Evolutionary conservation across 129 eudicot genomes (phyloP).

Genomic region (Calendula officinalis): DNA sequence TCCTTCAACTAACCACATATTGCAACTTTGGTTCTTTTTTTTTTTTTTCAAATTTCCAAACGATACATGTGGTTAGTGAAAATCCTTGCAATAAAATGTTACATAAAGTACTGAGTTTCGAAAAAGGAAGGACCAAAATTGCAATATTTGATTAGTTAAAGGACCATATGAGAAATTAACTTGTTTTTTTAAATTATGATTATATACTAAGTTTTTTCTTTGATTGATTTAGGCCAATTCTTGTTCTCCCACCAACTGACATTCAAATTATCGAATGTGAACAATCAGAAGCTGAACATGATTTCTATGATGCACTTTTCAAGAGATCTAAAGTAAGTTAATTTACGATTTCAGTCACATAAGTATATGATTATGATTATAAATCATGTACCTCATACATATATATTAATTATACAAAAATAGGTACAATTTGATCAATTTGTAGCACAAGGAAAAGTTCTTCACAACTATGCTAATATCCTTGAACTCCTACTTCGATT

Average conservation of each 20-base stretch:
- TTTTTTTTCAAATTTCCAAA: too few species aligned
- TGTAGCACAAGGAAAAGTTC: constrained; percentile 93
- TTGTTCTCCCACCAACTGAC: constrained; percentile 87
- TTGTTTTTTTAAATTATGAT: not conserved
- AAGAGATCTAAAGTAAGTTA: constrained; percentile 75
- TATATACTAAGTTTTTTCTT: not conserved
- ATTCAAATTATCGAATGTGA: constrained; percentile 70
- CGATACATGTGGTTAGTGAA: too few species aligned
- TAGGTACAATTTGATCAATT: constrained; percentile 89
- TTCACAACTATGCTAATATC: constrained; percentile 83
- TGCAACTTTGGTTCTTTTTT: too few species aligned
- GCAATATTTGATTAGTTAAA: too few species aligned
- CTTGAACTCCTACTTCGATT: constrained; percentile 81
- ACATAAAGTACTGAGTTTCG: too few species aligned
- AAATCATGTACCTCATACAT: not conserved
- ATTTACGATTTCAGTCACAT: not conserved
- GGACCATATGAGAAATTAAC: not conserved
- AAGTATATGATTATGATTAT: not conserved
- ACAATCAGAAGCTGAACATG: constrained; percentile 81
- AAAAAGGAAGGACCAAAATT: too few species aligned
- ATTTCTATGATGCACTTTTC: constrained; percentile 81
- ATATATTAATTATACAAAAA: constrained; percentile 8
- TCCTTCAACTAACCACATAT: too few species aligned
- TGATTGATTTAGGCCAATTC: constrained; percentile 55
- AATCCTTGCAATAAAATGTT: too few species aligned